These are phyloP conservation scores for Trichosporon coremiiforme DNA, from an alignment of 1,284 basidiomycete genomes.

Conservation along the genomic window DNA sequence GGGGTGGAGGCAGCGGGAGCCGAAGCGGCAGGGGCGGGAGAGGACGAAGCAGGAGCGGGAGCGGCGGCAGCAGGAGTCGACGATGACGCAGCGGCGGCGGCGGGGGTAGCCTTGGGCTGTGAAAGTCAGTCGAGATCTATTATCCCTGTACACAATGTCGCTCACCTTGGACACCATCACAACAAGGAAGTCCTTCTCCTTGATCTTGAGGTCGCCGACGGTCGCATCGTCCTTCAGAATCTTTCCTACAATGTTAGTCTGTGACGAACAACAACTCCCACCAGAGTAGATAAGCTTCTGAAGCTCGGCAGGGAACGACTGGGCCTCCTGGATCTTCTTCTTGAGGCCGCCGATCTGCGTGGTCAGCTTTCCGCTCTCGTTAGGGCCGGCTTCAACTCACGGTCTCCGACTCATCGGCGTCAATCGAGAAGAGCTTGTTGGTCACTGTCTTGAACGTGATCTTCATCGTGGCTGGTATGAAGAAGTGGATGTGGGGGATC, in stretches of 20 bases:
- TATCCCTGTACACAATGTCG: slow-evolving; percentile 18
- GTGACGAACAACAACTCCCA: slow-evolving; percentile 46
- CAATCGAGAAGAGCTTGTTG: slow-evolving; percentile 75
- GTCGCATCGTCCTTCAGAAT: slow-evolving; percentile 87
- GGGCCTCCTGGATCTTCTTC: slow-evolving; percentile 74
- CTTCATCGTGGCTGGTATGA: slow-evolving; percentile 67
- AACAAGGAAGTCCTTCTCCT: slow-evolving; percentile 99
- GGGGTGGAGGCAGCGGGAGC: no score
- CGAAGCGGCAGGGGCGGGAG: no score
- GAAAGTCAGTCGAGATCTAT: background rate
- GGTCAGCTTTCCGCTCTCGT: background rate
- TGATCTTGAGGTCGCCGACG: slow-evolving; percentile 84
- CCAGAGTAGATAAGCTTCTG: slow-evolving; percentile 98
- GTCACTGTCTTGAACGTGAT: slow-evolving; percentile 91
- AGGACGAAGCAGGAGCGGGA: no score
- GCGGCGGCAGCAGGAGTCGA: no score
- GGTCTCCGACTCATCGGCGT: slow-evolving; percentile 74
- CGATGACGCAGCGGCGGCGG: slow-evolving; percentile 38
- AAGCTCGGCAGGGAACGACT: slow-evolving; percentile 66
- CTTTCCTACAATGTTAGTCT: slow-evolving; percentile 67
- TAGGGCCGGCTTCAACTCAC: slow-evolving; percentile 42
- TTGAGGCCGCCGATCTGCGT: slow-evolving; percentile 72
- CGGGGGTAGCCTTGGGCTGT: slow-evolving; percentile 52
- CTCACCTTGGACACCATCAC: slow-evolving; percentile 95
- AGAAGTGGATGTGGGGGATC: slow-evolving; percentile 17